A percentile compares a stretch with the other conserved stretches of the same genome.
phyloP scores from a whole-genome alignment of 441 rosid species.

The Pelargonium citronellum region DNA sequence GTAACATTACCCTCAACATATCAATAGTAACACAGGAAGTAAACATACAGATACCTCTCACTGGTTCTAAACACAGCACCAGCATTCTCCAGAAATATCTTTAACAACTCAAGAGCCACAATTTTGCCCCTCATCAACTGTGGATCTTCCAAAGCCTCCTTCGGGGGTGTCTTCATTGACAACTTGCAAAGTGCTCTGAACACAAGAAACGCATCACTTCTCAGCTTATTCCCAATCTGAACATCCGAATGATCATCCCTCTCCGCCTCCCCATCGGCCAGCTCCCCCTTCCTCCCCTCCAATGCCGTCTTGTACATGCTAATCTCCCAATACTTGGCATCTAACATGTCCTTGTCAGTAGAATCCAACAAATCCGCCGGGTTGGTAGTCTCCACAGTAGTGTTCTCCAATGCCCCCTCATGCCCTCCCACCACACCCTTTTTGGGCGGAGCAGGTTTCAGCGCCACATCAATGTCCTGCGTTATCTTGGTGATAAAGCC shows the following conservation, averaged over 20 bases:
- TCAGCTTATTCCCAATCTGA: conserved; percentile 94
- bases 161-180: conserved; percentile 93
- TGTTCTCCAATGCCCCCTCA: conserved; percentile 75
- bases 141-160: conserved; percentile 83
- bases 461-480: conserved; percentile 88
- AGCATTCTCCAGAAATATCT: conserved; percentile 95
- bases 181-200: conserved; percentile 97
- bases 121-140: conserved; percentile 93
- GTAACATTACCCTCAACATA: background rate
- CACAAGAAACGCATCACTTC: conserved; percentile 96
- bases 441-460: conserved; percentile 49
- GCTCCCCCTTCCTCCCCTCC: conserved; percentile 97
- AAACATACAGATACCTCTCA: conserved; percentile 53
- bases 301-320: conserved; percentile 98
- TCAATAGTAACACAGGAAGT: background rate
- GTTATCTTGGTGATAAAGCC: conserved; percentile 91
- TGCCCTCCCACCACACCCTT: conserved; percentile 53
- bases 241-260: conserved; percentile 89
- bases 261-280: conserved; percentile 75
- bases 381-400: conserved; percentile 82
- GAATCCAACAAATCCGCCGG: conserved; percentile 97
- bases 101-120: conserved; percentile 91
- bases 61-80: conserved; percentile 98
- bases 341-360: conserved; percentile 98
- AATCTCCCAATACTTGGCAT: conserved; percentile 99